These are phyloP conservation scores for Entomortierella chlamydospora DNA, from an alignment of 192 early-diverging fungal genomes.

Conservation along the genomic window DNA sequence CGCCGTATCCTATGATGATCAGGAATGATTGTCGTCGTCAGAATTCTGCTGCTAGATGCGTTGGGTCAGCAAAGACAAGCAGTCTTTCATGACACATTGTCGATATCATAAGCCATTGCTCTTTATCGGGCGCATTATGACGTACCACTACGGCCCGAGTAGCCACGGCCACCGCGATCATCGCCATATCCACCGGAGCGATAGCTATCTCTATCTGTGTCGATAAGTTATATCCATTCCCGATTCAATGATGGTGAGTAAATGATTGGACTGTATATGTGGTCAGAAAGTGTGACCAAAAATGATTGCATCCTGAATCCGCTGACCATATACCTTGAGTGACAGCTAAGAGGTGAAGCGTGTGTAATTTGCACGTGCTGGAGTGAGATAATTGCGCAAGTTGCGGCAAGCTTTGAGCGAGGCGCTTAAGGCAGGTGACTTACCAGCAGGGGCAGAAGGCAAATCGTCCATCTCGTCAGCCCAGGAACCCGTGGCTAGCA, in stretches of 20 bases:
- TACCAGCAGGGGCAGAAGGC: conserved; percentile 84
- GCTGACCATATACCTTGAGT: conserved; percentile 16
- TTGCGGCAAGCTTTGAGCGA: no score
- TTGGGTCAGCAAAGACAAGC: no score
- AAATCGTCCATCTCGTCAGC: conserved; percentile 93
- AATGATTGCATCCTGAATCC: no score
- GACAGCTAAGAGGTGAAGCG: conserved; percentile 10
- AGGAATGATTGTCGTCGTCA: no score
- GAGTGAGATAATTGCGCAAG: background rate
- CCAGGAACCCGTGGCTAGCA: conserved; percentile 77
- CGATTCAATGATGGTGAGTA: background rate
- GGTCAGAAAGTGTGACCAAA: background rate
- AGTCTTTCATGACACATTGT: no score
- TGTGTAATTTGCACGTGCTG: background rate
- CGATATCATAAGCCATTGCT: no score
- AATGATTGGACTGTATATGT: conserved; percentile 2
- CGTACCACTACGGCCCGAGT: conserved; percentile 54
- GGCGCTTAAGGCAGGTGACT: conserved; percentile 29
- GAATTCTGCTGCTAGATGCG: no score
- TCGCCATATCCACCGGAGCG: conserved; percentile 50
- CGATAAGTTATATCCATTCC: background rate
- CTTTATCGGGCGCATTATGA: background rate
- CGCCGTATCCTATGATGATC: conserved; percentile 28
- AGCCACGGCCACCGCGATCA: conserved; percentile 41
- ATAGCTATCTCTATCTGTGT: conserved; percentile 44